Percentiles rank a stretch among this genome's conserved stretches.
Evolutionary conservation across 345 rosid genomes (phyloP).

Genomic region (Salix suchowensis): DNA sequence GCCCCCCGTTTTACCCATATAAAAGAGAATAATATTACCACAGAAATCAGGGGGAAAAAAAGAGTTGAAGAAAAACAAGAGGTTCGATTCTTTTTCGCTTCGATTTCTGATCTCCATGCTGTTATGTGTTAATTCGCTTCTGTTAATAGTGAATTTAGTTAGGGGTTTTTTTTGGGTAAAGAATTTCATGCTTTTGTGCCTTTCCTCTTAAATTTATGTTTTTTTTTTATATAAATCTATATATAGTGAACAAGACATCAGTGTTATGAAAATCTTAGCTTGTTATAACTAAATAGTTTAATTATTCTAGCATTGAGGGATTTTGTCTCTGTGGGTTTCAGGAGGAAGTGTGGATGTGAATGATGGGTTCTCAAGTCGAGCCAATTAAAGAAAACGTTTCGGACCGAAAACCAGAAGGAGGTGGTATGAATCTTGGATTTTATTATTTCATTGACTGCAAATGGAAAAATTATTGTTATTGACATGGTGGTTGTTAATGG

Average conservation of each 20-base stretch:
- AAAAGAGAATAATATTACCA: background rate
- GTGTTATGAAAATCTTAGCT: background rate
- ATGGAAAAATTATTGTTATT: background rate
- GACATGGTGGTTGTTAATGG: background rate
- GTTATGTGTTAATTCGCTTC: background rate
- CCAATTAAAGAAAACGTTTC: slow-evolving; percentile 27
- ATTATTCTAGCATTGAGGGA: background rate
- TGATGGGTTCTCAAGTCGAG: slow-evolving; percentile 29
- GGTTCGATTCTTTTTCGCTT: background rate
- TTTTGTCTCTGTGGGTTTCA: background rate
- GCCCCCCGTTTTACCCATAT: background rate
- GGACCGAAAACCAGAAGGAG: slow-evolving; percentile 20
- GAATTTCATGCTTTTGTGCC: background rate
- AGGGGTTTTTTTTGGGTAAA: background rate
- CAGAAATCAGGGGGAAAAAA: background rate
- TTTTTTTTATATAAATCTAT: too few relatives aligned
- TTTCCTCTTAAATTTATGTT: background rate
- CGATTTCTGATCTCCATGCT: background rate
- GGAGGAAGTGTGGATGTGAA: slow-evolving; percentile 5
- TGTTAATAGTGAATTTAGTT: background rate
- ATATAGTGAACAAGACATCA: background rate
- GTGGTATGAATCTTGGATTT: slow-evolving; percentile 24
- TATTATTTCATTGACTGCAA: background rate
- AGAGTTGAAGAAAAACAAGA: background rate
- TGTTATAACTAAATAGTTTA: background rate